phyloP scores from a whole-genome alignment of 1,139 yeast genomes.

The Suhomyces yuchorum region DNA sequence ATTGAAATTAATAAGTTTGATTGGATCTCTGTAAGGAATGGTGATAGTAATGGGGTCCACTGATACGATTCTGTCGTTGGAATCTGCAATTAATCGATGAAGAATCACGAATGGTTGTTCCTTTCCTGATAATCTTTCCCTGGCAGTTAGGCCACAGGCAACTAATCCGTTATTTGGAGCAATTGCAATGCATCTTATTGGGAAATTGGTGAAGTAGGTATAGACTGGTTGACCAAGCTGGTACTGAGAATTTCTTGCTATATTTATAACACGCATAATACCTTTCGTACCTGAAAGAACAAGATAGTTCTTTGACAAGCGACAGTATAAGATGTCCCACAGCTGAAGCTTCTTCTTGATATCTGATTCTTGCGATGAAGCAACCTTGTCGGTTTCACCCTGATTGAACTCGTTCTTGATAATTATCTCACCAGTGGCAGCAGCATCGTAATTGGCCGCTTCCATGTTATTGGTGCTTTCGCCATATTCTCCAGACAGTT shows the following conservation, averaged over 20 bases:
- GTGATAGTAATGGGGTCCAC: slow-evolving; percentile 71
- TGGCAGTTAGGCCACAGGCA: slow-evolving; percentile 83
- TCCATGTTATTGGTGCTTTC: slow-evolving; percentile 38
- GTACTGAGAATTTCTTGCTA: slow-evolving; percentile 38
- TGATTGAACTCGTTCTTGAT: slow-evolving; percentile 39
- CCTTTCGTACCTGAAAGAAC: slow-evolving; percentile 78
- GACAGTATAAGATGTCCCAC: slow-evolving; percentile 72
- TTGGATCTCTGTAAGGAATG: slow-evolving; percentile 83
- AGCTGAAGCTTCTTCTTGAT: slow-evolving; percentile 32
- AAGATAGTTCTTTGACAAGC: slow-evolving; percentile 59
- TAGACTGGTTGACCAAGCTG: slow-evolving; percentile 64
- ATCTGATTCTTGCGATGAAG: slow-evolving; percentile 21
- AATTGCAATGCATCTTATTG: slow-evolving; percentile 75
- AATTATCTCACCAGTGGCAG: slow-evolving; percentile 26
- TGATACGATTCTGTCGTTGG: slow-evolving; percentile 23
- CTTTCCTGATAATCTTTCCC: slow-evolving; percentile 65
- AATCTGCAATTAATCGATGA: slow-evolving; percentile 46
- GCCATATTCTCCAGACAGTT: slow-evolving; percentile 68
- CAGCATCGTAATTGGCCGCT: slow-evolving; percentile 22
- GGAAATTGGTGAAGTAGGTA: slow-evolving; percentile 69
- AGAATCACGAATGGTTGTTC: slow-evolving; percentile 82
- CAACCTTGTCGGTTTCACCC: slow-evolving; percentile 18
- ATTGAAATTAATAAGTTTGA: slow-evolving; percentile 72
- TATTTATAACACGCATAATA: slow-evolving; percentile 63
- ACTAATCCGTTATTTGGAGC: slow-evolving; percentile 64